Conservation (phyloP, 352 stramenopile genomes). For the Phytopythium boreale region DNA sequence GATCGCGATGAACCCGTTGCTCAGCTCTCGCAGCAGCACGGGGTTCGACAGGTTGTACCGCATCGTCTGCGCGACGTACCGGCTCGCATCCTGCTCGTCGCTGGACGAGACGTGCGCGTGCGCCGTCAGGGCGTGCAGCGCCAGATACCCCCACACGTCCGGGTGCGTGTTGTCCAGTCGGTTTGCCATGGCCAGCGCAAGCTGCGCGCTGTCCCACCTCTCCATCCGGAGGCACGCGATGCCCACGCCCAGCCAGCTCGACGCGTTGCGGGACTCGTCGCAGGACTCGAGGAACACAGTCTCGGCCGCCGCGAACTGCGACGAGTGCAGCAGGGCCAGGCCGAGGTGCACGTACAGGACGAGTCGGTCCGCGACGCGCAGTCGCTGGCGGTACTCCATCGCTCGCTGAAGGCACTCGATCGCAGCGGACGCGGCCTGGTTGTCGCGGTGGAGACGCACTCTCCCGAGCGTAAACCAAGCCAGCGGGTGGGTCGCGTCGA, state of each 20-base stretch:
- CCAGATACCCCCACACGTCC: slow-evolving; percentile 78
- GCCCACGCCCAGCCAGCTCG: slow-evolving; percentile 74
- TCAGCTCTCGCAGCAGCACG: slow-evolving; percentile 70
- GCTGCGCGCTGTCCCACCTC: slow-evolving; percentile 46
- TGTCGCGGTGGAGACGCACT: slow-evolving; percentile 41
- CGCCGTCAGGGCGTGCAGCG: slow-evolving; percentile 44
- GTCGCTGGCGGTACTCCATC: slow-evolving; percentile 26
- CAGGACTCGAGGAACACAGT: slow-evolving; percentile 50
- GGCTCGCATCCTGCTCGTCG: slow-evolving; percentile 41
- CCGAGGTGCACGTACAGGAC: slow-evolving; percentile 54
- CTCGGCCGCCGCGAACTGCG: slow-evolving; percentile 56
- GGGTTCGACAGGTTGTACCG: slow-evolving; percentile 59
- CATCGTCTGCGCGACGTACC: slow-evolving; percentile 59
- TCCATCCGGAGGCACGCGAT: slow-evolving; percentile 69
- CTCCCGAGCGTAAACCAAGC: slow-evolving; percentile 57
- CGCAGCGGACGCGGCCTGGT: slow-evolving; percentile 26
- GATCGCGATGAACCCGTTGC: slow-evolving; percentile 73
- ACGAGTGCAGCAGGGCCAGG: slow-evolving; percentile 56
- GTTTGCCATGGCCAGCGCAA: slow-evolving; percentile 75
- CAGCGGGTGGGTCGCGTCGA: slow-evolving; percentile 50
- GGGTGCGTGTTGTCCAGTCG: slow-evolving; percentile 57
- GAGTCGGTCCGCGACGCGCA: slow-evolving; percentile 32
- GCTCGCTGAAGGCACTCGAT: slow-evolving; percentile 56
- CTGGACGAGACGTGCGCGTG: slow-evolving; percentile 19
- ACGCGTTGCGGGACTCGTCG: slow-evolving; percentile 63